Evolutionary conservation across 2,329 filamentous ascomycete species (phyloP), one percentile per base, ranked within the genome.

Genomic region (Alternaria rosae): DNA sequence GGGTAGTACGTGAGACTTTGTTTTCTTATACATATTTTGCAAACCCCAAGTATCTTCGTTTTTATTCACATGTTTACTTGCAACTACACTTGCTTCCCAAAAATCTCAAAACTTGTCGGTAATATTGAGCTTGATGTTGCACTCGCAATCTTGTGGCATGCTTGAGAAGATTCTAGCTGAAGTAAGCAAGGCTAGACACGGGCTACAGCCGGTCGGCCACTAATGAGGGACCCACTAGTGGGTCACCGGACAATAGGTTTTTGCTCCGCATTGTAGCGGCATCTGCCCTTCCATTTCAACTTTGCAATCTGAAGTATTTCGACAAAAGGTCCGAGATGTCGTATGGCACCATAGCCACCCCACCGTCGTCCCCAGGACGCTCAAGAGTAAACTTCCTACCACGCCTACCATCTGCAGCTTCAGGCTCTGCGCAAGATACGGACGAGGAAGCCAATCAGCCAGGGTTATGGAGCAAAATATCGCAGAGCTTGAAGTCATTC

Each of bases 401-500:
- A 28, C 62, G 58, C 26, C 54, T 32, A 20, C 66, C 41, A 42
- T 38, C 42, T 23, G 17, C 32, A 23, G 43, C 8, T 12, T 28
- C 42, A 17, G 25, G 48, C n/a, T 10, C 47, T 51, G 17, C 42
- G 26, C 48, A 50, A 6, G 52, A 62, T 23, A 61, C 59, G 52
- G 44, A 38, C 35, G 35, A 64, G 28, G 42, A 60, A n/a, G 54
- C 54, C 21, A 30, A 51, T 8, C 47, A 35, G 4, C 56, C 41
- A 44, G 17, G 44, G 15, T 50, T 25, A 43, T 41, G 48, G 11
- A 59, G 42, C 6, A 55, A 55, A 7, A 10, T 66, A 13, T 42
- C 21, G 35, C 21, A 47, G n/a, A 30, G 47, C 1, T 7, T 72
- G 25, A 65, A 57, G 15, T 44, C 51, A 1, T 74, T 73, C 28